Percentiles rank a stretch among this genome's conserved stretches.
Evolutionary conservation across 2,329 filamentous ascomycete species (phyloP).

Genomic region (Ascochyta fabae): DNA sequence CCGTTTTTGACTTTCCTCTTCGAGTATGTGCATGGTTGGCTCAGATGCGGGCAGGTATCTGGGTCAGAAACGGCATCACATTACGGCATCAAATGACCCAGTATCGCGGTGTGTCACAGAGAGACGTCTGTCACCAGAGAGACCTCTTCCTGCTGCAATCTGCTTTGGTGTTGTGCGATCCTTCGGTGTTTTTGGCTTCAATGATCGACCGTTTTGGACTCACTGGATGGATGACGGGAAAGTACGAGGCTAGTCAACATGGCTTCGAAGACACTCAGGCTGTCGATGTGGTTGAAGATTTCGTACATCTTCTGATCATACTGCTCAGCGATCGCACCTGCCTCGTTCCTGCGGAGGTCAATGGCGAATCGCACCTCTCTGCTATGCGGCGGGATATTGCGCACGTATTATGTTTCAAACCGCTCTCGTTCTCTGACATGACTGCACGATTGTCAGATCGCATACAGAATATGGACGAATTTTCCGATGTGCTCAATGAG

Average conservation of each 20-base stretch:
- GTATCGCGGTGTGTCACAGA: slow-evolving; percentile 85
- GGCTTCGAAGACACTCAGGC: slow-evolving; percentile 87
- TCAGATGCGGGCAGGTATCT: slow-evolving; percentile 98
- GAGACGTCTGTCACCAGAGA: slow-evolving; percentile 91
- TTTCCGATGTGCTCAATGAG: slow-evolving; percentile 81
- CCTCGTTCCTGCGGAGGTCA: slow-evolving; percentile 72
- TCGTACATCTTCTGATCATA: slow-evolving; percentile 91
- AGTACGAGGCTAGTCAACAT: slow-evolving; percentile 69
- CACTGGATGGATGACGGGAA: slow-evolving; percentile 82
- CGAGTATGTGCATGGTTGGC: slow-evolving; percentile 95
- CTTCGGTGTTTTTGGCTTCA: slow-evolving; percentile 82
- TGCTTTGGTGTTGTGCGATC: slow-evolving; percentile 84
- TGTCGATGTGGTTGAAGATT: slow-evolving; percentile 92
- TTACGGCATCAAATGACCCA: slow-evolving; percentile 93
- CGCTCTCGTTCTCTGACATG: slow-evolving; percentile 92
- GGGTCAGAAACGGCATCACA: slow-evolving; percentile 97
- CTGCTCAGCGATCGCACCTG: slow-evolving; percentile 87
- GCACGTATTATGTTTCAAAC: slow-evolving; percentile 95
- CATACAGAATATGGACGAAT: slow-evolving; percentile 86
- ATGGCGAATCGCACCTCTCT: slow-evolving; percentile 68
- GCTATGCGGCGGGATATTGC: slow-evolving; percentile 88
- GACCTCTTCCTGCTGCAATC: slow-evolving; percentile 95
- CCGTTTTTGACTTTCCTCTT: slow-evolving; percentile 90
- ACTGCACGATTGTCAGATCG: slow-evolving; percentile 85
- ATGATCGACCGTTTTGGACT: slow-evolving; percentile 93